A percentile compares a stretch with the other conserved stretches of the same genome.
Conservation (phyloP, 208 protist genomes). For the Leishmania arabica region DNA sequence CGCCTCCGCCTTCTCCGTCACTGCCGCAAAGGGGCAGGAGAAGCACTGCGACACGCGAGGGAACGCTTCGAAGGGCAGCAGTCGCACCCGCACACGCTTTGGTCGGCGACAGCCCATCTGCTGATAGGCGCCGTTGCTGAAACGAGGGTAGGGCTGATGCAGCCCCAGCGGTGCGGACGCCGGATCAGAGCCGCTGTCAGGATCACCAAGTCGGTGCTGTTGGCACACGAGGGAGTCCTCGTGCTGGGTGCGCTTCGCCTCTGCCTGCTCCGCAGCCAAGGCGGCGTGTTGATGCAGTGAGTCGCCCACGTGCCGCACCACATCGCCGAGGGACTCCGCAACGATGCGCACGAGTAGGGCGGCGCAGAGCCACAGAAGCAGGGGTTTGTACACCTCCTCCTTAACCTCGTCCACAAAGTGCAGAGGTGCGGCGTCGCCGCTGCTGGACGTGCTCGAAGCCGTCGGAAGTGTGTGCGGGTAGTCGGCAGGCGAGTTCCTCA, state of each 20-base stretch:
- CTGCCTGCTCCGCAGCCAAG: constrained; percentile 54
- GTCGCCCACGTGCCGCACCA: constrained; percentile 67
- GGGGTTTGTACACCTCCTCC: constrained; percentile 43
- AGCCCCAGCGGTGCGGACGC: neutral
- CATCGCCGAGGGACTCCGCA: constrained; percentile 76
- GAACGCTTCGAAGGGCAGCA: constrained; percentile 84
- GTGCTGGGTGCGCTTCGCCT: neutral
- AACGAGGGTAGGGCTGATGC: constrained; percentile 28
- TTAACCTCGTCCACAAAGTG: constrained; percentile 24
- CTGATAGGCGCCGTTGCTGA: constrained; percentile 48
- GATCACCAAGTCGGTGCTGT: neutral
- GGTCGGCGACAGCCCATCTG: constrained; percentile 49
- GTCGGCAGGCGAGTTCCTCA: neutral
- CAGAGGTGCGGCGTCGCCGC: neutral
- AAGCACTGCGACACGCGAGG: constrained; percentile 57
- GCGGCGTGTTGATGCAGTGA: constrained; percentile 65
- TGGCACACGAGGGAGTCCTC: neutral
- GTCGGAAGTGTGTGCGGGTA: constrained; percentile 9
- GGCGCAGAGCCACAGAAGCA: constrained; percentile 70
- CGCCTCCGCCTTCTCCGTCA: constrained; percentile 44
- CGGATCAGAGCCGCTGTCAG: neutral
- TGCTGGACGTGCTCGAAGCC: neutral
- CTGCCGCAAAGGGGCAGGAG: constrained; percentile 48
- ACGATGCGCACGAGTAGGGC: constrained; percentile 73
- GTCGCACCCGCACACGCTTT: constrained; percentile 60